Base-by-base conservation (phyloP, 148 eudicot genomes). In the Dianthus caryophyllus region DNA sequence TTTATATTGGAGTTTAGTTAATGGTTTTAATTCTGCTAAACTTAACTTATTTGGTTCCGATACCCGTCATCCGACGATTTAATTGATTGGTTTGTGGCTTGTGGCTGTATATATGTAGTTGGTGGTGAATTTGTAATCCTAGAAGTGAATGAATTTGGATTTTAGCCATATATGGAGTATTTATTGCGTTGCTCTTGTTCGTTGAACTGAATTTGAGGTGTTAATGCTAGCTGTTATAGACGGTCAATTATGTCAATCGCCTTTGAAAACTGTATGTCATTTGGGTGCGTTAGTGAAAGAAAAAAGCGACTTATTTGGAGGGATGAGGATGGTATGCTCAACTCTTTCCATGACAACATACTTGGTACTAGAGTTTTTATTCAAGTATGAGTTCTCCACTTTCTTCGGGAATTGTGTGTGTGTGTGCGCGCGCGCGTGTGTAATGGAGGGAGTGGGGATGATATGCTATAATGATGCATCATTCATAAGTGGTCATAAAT, bases 1-100 rank as follows among this genome's bases (percentile, higher is more conserved):
- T 62, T 33, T 61, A 38, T 51, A 47, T 70, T 62, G 41, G 20
- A 18, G 65, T 62, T 53, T 36, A 25, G 1, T 46, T 12, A 56
- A 24, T 71, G 59, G 11, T 57, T 51, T 51, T 33, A 5, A 15
- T 18, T 33, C 30, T 29, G 47, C 13, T 66, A 61, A 33, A 11
- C 48, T 64, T 20, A 38, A 18, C 6, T 24, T 31, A 33, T 17
- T 43, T 61, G 25, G 17, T 36, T 30, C 9, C 36, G 33, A 11
- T 9, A 4, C 12, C 0, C 44, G 24, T 54, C 15, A 44, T 10
- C 44, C 36, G 26, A 39, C 1, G 31, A 38, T 29, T 41, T 41
- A 13, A 9, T 41, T 41, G 1, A 41, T 9, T 14, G 31, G 2
- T 55, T 41, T 24, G 71, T 21, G 31, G 36, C 24, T 68, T 2